Base-by-base conservation (phyloP, 257 asterid species). In the Verbena officinalis region DNA sequence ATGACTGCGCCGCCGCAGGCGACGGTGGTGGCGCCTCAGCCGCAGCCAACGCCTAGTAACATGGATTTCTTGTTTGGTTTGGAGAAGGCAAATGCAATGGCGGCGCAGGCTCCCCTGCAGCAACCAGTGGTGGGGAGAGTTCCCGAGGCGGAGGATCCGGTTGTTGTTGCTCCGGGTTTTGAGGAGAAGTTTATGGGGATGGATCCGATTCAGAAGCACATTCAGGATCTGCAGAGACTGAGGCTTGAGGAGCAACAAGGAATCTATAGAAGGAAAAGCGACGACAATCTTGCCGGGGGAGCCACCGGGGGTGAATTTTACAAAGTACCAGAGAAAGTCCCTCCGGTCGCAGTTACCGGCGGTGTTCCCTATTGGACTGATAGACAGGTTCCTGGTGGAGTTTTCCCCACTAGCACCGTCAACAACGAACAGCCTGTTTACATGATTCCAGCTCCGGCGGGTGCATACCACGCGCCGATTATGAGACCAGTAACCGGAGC, bases 201-300 rank as follows among this genome's bases (percentile, higher is more conserved):
- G 63, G 98, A 93, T 82, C 89, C 97, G 81, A 93, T 93, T 80
- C 97, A 89, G 82, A 90, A 93, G 70, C 98, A 93, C 73, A 93
- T 93, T 58, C 95, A 84, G 72, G 97, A 93, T 81, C 82, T 93
- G 49, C 93, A 89, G 83, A 83, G 94, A 77, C 78, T 93, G 62
- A 78, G 86, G 64, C 68, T 93, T 1, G 97, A 85, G 77, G 96
- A 90, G 69, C 93, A 91, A 36, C 93, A 89, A 38, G 82, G 75
- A 17, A 9, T 72, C 62, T 82, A 86, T 33, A 61, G 75, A 19
- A 70, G 89, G 73, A 82, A 78, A 67, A 82, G 79, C 51, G 97
- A 90, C 14, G 96, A 87, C 15, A 83, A 73, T 64, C 60, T 81
- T 49, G 2, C 74, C 44, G 81, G 83, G 20, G 87, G 77, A 1